Percentiles rank a stretch among this genome's conserved stretches.
Conservation (phyloP, 2,329 filamentous ascomycete genomes). For the Aspergillus sp. region DNA sequence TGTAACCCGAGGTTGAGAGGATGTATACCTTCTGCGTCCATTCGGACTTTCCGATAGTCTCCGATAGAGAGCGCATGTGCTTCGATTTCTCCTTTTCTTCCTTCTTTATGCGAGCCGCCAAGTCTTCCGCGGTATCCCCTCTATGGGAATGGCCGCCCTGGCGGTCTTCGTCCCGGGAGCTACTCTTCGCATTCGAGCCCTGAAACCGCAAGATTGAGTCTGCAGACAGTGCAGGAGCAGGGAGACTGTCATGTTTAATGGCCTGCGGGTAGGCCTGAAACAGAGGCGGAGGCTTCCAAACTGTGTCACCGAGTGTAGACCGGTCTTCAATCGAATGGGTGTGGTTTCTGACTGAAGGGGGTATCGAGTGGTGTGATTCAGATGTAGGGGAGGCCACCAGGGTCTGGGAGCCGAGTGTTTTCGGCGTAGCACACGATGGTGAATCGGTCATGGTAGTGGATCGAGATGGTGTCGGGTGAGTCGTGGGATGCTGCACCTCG, state of each 20-base stretch:
- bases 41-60: constrained; percentile 37
- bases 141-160: constrained; percentile 14
- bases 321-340: constrained; percentile 20
- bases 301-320: constrained; percentile 22
- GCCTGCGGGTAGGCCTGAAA: constrained; percentile 87
- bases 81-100: constrained; percentile 32
- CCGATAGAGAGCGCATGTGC: constrained; percentile 35
- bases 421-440: constrained; percentile 21
- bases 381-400: constrained; percentile 22
- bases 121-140: constrained; percentile 19
- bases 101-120: constrained; percentile 29
- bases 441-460: constrained; percentile 25
- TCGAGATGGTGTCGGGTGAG: constrained; percentile 9
- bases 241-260: constrained; percentile 69
- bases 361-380: constrained; percentile 8
- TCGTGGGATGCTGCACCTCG: constrained; percentile 22
- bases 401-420: constrained; percentile 24
- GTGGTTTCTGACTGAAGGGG: not conserved
- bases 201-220: constrained; percentile 65
- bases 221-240: constrained; percentile 64
- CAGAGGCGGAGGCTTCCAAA: constrained; percentile 70
- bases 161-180: constrained; percentile 10
- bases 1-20: constrained; percentile 42
- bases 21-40: constrained; percentile 47
- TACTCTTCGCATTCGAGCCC: constrained; percentile 22